Evolutionary conservation across 2,329 filamentous ascomycete genomes (phyloP).

Genomic region (Thermomyces lanuginosus): DNA sequence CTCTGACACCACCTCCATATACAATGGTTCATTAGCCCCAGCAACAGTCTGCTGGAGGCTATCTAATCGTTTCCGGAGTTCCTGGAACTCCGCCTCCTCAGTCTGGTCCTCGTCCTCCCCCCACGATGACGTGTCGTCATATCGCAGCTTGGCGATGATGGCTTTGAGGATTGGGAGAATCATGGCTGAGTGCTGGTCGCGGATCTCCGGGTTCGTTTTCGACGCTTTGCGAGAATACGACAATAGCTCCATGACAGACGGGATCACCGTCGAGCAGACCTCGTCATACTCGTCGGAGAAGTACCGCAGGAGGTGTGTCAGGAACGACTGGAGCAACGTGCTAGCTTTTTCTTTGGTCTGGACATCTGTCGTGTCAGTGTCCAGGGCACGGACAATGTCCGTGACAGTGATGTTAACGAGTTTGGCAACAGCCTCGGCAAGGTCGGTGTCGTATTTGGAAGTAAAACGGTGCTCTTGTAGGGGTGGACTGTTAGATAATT

Average conservation of each 20-base stretch:
- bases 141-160: constrained; percentile 91
- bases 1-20: constrained; percentile 73
- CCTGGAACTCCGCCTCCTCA: constrained; percentile 93
- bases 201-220: constrained; percentile 45
- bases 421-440: constrained; percentile 88
- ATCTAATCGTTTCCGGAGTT: constrained; percentile 76
- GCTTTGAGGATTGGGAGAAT: constrained; percentile 77
- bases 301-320: constrained; percentile 78
- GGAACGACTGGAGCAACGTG: constrained; percentile 63
- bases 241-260: constrained; percentile 79
- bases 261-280: constrained; percentile 89
- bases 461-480: constrained; percentile 65
- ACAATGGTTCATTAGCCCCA: constrained; percentile 71
- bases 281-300: constrained; percentile 98
- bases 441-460: constrained; percentile 80
- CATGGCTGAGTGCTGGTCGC: constrained; percentile 61
- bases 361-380: constrained; percentile 45
- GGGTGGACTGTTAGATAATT: constrained; percentile 69
- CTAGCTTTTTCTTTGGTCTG: constrained; percentile 59
- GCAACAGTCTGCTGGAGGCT: constrained; percentile 86
- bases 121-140: constrained; percentile 88
- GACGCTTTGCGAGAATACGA: constrained; percentile 75
- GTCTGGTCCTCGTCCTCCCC: constrained; percentile 87
- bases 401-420: constrained; percentile 79
- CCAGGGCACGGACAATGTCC: constrained; percentile 75